Base-by-base conservation (phyloP, 805 yeast genomes). In the Zygosaccharomyces bailii region DNA sequence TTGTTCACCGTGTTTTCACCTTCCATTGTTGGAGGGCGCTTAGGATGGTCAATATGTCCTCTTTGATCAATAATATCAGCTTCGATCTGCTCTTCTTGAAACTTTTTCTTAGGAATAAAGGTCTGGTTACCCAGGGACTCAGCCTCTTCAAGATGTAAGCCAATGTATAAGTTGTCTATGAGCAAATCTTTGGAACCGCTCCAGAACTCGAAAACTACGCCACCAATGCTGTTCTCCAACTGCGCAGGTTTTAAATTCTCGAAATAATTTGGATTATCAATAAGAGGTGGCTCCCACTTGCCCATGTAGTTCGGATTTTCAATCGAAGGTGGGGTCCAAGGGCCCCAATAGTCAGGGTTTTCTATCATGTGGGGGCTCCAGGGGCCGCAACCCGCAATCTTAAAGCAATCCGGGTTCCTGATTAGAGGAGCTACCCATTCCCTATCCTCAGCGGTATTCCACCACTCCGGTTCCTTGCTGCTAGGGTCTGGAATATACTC, bases 371-470 rank as follows among this genome's bases (percentile, higher is more conserved):
- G 91, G 5, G 86, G 75, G 39, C 64, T 65, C 96, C 95, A 90
- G 50, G 72, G 68, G 34, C 96, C 96, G 66, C 97, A 89, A 4
- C 95, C 95, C 42, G 72, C 75, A 24, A 64, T 53, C 10, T 59
- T 55, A 23, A 67, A 71, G 66, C 97, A 89, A 46, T 70, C 78
- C 8, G 96, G 96, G 61, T 89, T 89, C 35, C 69, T 69, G 37
- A 88, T 71, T 38, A 71, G 63, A 19, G 91, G 89, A 2, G 89
- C 83, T 34, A 70, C 56, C 95, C 95, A 90, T 56, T 74, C 82
- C 4, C 96, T 96, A 60, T 88, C 96, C 60, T 84, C 90, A 53
- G 82, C 90, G 33, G 86, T 96, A 59, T 86, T 86, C 96, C 96
- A 89, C 57, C 76, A 82, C 35, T 71, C 83, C 14, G 96, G 96